A percentile compares a stretch with the other conserved stretches of the same genome.
Evolutionary conservation across 2,329 filamentous ascomycete species (phyloP).

Genomic region (Graphium sp.): DNA sequence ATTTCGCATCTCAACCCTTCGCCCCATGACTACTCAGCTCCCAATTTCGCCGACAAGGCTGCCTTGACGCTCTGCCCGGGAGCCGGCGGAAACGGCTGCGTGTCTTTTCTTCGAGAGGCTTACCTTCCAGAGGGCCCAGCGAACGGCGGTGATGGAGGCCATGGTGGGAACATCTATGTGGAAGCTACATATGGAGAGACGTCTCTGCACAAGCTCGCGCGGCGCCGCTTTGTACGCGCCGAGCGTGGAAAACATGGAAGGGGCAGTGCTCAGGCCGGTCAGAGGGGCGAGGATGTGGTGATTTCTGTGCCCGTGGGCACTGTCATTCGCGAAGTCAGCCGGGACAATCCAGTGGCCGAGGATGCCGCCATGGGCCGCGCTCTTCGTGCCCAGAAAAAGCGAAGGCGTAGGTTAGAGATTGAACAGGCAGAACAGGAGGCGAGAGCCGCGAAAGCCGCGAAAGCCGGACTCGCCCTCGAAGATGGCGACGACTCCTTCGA

Average conservation of each 20-base stretch:
- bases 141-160: conserved; percentile 88
- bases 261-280: conserved; percentile 56
- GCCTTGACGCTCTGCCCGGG: conserved; percentile 64
- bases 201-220: conserved; percentile 78
- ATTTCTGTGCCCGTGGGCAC: conserved; percentile 89
- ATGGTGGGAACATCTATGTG: conserved; percentile 84
- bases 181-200: conserved; percentile 85
- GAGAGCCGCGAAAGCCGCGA: conserved; percentile 1
- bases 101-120: conserved; percentile 85
- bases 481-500: conserved; percentile 7
- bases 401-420: conserved; percentile 12
- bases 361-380: conserved; percentile 26
- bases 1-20: conserved; percentile 56
- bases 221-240: conserved; percentile 58
- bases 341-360: conserved; percentile 60
- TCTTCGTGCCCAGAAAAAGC: conserved; percentile 15
- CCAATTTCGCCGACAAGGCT: conserved; percentile 78
- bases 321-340: conserved; percentile 65
- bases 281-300: conserved; percentile 71
- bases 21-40: conserved; percentile 68
- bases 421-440: conserved; percentile 15
- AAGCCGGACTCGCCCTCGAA: conserved; percentile 3
- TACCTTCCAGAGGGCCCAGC: conserved; percentile 78
- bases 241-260: conserved; percentile 63
- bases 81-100: conserved; percentile 75